These are phyloP conservation scores for Xylogone sp. DNA, from an alignment of 2,329 filamentous ascomycete genomes.

Conservation along the genomic window DNA sequence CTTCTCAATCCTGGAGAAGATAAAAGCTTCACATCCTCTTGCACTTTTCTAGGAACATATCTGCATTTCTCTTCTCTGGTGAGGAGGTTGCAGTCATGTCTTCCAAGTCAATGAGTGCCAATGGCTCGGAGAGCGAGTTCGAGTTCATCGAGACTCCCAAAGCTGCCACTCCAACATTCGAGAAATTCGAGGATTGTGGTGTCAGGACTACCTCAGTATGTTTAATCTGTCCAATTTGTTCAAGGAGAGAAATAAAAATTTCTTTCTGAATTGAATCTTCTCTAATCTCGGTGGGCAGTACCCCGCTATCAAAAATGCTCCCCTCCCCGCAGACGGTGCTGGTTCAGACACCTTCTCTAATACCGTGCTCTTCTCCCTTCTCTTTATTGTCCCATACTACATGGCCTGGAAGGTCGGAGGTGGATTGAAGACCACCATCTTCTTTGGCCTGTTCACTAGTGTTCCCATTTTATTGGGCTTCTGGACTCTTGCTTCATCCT, in stretches of 20 bases:
- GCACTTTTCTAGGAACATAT: background rate
- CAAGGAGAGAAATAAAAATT: background rate
- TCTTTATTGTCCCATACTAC: constrained; percentile 72
- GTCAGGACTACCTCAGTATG: constrained; percentile 52
- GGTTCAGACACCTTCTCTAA: constrained; percentile 88
- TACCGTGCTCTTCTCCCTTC: constrained; percentile 64
- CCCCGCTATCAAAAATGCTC: constrained; percentile 87
- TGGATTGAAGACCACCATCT: constrained; percentile 80
- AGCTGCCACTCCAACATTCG: constrained; percentile 43
- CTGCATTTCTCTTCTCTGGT: constrained; percentile 8
- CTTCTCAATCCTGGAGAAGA: background rate
- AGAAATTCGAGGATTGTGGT: constrained; percentile 51
- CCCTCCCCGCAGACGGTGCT: constrained; percentile 83
- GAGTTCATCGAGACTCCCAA: constrained; percentile 61
- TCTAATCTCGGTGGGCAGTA: constrained; percentile 49
- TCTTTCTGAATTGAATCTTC: constrained; percentile 10
- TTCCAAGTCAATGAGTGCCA: constrained; percentile 44
- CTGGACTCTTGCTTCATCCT: constrained; percentile 76
- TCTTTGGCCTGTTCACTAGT: constrained; percentile 76
- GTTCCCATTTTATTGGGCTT: constrained; percentile 77
- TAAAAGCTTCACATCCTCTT: background rate
- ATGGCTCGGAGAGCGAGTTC: constrained; percentile 52
- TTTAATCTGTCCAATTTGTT: constrained; percentile 15
- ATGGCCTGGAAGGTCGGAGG: constrained; percentile 79
- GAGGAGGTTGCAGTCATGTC: constrained; percentile 31